Percentiles rank a stretch among this genome's conserved stretches.
Conservation (phyloP, 2,329 filamentous ascomycete species). For the Lachnellula willkommii region DNA sequence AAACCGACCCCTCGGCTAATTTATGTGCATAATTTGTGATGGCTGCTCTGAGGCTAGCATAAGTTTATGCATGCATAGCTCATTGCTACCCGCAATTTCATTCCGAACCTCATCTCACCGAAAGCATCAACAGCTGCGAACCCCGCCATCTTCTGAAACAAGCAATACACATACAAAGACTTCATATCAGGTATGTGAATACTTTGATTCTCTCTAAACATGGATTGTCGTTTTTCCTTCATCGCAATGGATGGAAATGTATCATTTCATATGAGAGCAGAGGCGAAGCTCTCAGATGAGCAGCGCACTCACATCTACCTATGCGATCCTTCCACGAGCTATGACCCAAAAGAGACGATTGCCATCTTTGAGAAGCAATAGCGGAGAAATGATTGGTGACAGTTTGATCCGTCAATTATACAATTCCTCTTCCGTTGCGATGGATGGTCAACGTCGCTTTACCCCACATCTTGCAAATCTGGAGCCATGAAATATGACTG, state of each 20-base stretch:
- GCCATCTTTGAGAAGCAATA: too few relatives aligned
- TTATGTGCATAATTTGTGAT: too few relatives aligned
- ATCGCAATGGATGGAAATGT: background rate
- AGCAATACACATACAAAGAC: background rate
- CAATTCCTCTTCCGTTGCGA: too few relatives aligned
- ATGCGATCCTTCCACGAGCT: too few relatives aligned
- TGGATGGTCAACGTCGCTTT: background rate
- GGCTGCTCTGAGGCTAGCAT: background rate
- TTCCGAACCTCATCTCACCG: background rate
- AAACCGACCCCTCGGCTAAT: background rate
- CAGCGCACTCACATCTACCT: too few relatives aligned
- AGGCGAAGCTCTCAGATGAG: background rate
- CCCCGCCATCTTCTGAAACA: background rate
- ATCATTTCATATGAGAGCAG: background rate
- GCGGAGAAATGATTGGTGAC: too few relatives aligned
- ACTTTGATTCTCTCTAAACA: background rate
- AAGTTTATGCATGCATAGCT: background rate
- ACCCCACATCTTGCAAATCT: background rate
- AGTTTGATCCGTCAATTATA: too few relatives aligned
- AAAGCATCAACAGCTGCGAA: background rate
- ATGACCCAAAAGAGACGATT: too few relatives aligned
- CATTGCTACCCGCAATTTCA: background rate
- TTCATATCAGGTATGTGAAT: background rate
- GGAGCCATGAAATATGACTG: background rate
- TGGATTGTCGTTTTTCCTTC: background rate